These are phyloP conservation scores for Dendrocalamus latiflorus DNA, from an alignment of 202 grass and related monocot genomes.

Conservation along the genomic window DNA sequence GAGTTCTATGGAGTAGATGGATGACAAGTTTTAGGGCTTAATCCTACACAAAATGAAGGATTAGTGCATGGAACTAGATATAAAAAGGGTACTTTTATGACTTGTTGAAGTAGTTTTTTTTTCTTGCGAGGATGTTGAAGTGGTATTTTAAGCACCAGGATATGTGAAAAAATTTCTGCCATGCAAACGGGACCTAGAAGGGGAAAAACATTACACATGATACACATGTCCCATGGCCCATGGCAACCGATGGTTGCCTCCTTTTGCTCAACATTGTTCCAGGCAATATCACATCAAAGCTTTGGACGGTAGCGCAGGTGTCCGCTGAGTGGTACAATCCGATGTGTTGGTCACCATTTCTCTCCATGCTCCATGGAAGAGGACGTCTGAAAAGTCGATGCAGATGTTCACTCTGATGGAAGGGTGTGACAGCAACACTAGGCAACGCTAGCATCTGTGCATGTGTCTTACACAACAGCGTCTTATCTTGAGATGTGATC, in stretches of 20 bases:
- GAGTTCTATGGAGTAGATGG: too few relatives aligned
- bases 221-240: conserved; percentile 27
- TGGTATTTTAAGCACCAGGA: background rate
- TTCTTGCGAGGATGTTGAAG: background rate
- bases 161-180: background rate
- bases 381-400: conserved; percentile 15
- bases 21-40: too few relatives aligned
- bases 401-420: conserved; percentile 1
- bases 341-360: background rate
- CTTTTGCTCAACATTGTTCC: conserved; percentile 2
- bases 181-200: background rate
- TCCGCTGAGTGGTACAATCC: conserved; percentile 13
- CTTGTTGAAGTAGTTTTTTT: too few relatives aligned
- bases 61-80: background rate
- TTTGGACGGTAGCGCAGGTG: conserved; percentile 43
- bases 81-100: background rate
- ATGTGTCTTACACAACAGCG: background rate
- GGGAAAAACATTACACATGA: background rate
- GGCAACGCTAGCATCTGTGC: background rate
- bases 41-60: background rate
- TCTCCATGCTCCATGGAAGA: conserved; percentile 14
- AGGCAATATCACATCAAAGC: conserved; percentile 44
- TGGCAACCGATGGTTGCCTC: conserved; percentile 9
- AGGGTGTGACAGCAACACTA: background rate
- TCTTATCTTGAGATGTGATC: background rate